phyloP scores from a whole-genome alignment of 257 asterid genomes.

The Linaria vulgaris region DNA sequence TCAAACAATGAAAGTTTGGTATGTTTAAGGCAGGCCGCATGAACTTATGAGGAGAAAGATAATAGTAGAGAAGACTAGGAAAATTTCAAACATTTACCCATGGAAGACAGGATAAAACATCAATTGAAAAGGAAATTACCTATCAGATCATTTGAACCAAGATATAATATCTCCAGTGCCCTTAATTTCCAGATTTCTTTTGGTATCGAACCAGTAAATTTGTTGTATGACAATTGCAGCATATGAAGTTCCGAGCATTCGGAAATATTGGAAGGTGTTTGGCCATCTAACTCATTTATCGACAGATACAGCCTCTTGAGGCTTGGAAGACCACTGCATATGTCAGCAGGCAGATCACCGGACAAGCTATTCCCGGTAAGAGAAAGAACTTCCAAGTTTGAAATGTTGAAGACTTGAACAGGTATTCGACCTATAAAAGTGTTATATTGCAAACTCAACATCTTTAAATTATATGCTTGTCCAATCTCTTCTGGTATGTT shows the following conservation, averaged over 20 bases:
- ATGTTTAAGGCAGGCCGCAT: too few species aligned
- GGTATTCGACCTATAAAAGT: conserved; percentile 26
- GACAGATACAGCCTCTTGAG: conserved; percentile 12
- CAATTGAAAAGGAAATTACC: background rate
- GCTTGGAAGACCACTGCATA: conserved; percentile 16
- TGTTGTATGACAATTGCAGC: conserved; percentile 16
- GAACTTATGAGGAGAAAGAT: too few species aligned
- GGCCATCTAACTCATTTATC: conserved; percentile 19
- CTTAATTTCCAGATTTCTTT: conserved; percentile 18
- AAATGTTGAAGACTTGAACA: conserved; percentile 22
- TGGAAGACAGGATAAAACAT: too few species aligned
- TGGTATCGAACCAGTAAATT: conserved; percentile 27
- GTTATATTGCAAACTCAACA: background rate
- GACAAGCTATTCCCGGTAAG: conserved; percentile 13
- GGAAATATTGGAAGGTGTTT: conserved; percentile 27
- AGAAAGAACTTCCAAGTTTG: conserved; percentile 18
- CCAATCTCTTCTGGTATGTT: conserved; percentile 23
- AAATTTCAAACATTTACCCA: too few species aligned
- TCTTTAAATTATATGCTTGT: conserved; percentile 2
- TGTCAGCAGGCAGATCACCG: conserved; percentile 18
- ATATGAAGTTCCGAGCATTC: conserved; percentile 24
- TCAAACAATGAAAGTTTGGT: background rate
- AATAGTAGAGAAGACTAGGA: too few species aligned
- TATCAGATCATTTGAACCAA: conserved; percentile 9
- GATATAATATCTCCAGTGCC: conserved; percentile 13